A percentile compares a stretch with the other conserved stretches of the same genome.
Conservation (phyloP, 2,329 filamentous ascomycete species). For the Myotisia sp. region DNA sequence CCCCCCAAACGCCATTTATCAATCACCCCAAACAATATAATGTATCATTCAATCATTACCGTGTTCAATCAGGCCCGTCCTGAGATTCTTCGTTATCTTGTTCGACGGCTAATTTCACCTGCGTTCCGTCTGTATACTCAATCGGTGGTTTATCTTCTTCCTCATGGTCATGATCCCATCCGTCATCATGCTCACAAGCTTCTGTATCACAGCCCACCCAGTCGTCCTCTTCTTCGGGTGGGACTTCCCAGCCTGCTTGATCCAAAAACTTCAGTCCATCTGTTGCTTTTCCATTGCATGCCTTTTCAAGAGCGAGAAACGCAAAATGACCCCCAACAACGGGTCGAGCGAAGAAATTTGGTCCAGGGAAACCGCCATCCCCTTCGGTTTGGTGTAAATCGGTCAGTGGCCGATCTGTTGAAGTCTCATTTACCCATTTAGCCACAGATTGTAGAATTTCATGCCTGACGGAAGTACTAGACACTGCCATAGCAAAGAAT, state of each 20-base stretch:
- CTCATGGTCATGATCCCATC: not conserved
- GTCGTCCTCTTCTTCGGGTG: not conserved
- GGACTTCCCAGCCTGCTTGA: not conserved
- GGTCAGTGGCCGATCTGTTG: slow-evolving; percentile 60
- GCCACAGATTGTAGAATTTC: slow-evolving; percentile 63
- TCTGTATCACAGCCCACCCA: not conserved
- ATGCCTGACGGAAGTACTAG: slow-evolving; percentile 50
- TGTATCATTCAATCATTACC: too few relatives aligned
- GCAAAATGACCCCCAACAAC: slow-evolving; percentile 80
- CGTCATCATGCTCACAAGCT: not conserved
- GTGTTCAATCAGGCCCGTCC: too few relatives aligned
- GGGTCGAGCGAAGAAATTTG: slow-evolving; percentile 65
- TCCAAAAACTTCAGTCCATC: slow-evolving; percentile 39
- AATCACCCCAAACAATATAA: too few relatives aligned
- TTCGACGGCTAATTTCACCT: slow-evolving; percentile 7
- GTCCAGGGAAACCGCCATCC: slow-evolving; percentile 57
- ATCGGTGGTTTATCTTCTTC: slow-evolving; percentile 1
- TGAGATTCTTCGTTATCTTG: not conserved
- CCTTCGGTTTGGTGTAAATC: slow-evolving; percentile 74
- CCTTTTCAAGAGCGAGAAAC: slow-evolving; percentile 65
- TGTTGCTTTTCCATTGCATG: slow-evolving; percentile 56
- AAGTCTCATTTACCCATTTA: slow-evolving; percentile 71
- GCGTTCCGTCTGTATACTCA: slow-evolving; percentile 2
- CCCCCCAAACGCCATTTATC: too few relatives aligned
- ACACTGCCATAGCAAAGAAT: slow-evolving; percentile 72